phyloP scores from a whole-genome alignment of 202 grass and related monocot species.

The Thinopyrum obtusiflorum region DNA sequence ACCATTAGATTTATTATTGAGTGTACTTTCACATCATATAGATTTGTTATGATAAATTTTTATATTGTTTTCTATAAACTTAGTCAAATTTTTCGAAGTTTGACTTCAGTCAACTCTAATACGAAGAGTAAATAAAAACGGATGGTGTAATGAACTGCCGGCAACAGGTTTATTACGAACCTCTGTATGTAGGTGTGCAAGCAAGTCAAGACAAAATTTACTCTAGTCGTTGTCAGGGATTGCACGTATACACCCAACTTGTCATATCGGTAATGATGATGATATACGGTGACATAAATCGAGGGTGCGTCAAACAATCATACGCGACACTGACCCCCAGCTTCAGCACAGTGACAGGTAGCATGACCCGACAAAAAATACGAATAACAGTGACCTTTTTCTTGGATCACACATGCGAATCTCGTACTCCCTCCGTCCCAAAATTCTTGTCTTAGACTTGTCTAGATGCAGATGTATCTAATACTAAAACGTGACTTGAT shows the following conservation, averaged over 20 bases:
- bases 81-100: too few species aligned
- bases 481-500: too few species aligned
- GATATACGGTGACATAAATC: background rate
- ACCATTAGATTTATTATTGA: too few species aligned
- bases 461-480: too few species aligned
- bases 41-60: too few species aligned
- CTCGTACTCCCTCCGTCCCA: too few species aligned
- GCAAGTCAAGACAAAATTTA: background rate
- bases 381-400: background rate
- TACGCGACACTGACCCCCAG: background rate
- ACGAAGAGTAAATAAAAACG: too few species aligned
- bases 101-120: too few species aligned
- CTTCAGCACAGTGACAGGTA: background rate
- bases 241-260: background rate
- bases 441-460: too few species aligned
- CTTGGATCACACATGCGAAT: background rate
- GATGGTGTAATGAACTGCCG: background rate
- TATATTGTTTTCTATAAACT: too few species aligned
- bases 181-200: background rate
- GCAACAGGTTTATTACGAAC: background rate
- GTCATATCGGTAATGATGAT: background rate
- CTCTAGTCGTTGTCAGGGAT: background rate
- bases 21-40: too few species aligned
- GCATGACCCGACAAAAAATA: background rate
- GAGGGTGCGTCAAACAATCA: background rate